Evolutionary conservation across 306 rosid genomes (phyloP).

Genomic region (Acacia acuminata): DNA sequence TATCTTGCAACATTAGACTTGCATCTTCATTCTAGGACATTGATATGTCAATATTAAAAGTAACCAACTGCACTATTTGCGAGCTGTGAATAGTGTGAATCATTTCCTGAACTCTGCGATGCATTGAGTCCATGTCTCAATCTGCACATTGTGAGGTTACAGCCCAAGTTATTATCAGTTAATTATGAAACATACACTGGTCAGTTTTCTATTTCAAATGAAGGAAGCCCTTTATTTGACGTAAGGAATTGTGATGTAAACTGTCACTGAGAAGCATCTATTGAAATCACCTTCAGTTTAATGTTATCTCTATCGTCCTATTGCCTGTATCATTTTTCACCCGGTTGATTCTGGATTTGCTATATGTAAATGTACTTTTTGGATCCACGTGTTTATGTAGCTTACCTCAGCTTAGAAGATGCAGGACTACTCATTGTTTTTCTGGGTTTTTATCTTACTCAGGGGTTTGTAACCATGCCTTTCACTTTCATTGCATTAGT

Average conservation of each 20-base stretch:
- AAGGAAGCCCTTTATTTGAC: background rate
- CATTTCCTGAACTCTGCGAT: background rate
- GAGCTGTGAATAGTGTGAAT: background rate
- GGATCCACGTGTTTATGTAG: background rate
- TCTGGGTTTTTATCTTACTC: conserved; percentile 26
- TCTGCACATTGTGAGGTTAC: background rate
- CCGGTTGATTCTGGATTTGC: background rate
- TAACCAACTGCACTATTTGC: background rate
- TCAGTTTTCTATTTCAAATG: background rate
- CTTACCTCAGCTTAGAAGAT: conserved; percentile 17
- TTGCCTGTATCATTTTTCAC: background rate
- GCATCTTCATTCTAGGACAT: background rate
- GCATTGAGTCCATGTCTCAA: background rate
- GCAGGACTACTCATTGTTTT: conserved; percentile 18
- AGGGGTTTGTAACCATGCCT: conserved; percentile 62
- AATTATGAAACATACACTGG: background rate
- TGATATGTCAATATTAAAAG: background rate
- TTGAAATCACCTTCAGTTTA: background rate
- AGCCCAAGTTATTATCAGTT: background rate
- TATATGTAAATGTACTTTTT: conserved; percentile 6
- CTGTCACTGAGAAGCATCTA: background rate
- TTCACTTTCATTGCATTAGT: conserved; percentile 60
- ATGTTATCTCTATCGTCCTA: background rate
- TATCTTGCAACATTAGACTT: background rate
- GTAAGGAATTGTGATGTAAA: background rate